Evolutionary conservation across 345 rosid genomes (phyloP).

Genomic region (Populus pruinosa): DNA sequence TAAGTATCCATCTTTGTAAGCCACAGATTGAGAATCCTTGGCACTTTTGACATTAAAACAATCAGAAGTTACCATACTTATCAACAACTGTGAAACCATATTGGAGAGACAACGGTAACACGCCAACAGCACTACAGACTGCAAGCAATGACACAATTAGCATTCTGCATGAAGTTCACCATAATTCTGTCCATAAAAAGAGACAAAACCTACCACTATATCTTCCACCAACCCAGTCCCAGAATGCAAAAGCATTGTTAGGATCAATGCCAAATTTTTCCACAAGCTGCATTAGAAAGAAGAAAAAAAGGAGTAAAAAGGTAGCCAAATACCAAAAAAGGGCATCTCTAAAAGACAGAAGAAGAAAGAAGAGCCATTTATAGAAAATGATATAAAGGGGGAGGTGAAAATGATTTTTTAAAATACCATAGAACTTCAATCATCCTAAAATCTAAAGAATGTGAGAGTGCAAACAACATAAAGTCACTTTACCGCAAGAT

Average conservation of each 20-base stretch:
- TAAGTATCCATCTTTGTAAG: not conserved
- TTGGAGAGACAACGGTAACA: slow-evolving; percentile 86
- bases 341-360: no score
- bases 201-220: slow-evolving; percentile 66
- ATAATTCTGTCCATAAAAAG: slow-evolving; percentile 10
- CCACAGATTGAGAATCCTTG: not conserved
- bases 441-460: not conserved
- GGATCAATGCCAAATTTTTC: slow-evolving; percentile 98
- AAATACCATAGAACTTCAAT: no score
- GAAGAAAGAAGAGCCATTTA: not conserved
- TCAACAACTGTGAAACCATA: slow-evolving; percentile 86
- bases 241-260: slow-evolving; percentile 91
- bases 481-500: slow-evolving; percentile 55
- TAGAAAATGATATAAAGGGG: not conserved
- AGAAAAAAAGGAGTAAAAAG: not conserved
- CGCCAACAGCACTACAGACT: slow-evolving; percentile 99
- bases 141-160: slow-evolving; percentile 29
- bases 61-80: slow-evolving; percentile 60
- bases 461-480: not conserved
- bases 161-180: slow-evolving; percentile 13
- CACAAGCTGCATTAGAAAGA: slow-evolving; percentile 58
- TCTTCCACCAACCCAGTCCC: slow-evolving; percentile 99
- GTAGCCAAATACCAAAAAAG: no score
- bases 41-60: not conserved
- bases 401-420: no score